Conservation (phyloP, 176 grass and related monocot genomes). For the Hordeum vulgare region DNA sequence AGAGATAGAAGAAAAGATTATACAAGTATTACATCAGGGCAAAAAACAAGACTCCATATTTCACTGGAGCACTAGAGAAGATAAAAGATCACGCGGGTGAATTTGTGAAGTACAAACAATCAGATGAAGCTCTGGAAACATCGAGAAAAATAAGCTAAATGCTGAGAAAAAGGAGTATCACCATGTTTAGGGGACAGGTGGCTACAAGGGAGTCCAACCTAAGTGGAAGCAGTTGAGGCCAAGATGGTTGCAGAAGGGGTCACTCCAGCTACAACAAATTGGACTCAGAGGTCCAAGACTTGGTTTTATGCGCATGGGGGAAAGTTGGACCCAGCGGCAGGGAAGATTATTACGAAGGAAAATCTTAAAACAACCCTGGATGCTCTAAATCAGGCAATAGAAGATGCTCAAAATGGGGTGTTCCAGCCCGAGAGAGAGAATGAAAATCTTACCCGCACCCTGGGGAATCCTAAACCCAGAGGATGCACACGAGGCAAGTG, state of each 20-base stretch:
- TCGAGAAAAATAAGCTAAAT: neutral
- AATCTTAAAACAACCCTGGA: too few relatives aligned
- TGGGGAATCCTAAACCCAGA: too few relatives aligned
- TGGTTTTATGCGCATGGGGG: too few relatives aligned
- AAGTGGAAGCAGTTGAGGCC: neutral
- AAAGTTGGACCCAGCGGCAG: too few relatives aligned
- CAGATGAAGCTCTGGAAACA: neutral
- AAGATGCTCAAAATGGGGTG: too few relatives aligned
- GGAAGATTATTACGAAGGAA: too few relatives aligned
- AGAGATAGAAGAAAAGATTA: too few relatives aligned
- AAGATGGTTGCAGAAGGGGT: neutral
- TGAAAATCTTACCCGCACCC: too few relatives aligned
- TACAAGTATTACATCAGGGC: too few relatives aligned
- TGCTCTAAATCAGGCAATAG: too few relatives aligned
- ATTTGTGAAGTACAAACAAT: neutral
- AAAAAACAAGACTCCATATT: neutral
- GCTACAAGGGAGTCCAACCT: neutral
- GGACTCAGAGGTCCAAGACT: neutral
- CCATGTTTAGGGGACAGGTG: neutral
- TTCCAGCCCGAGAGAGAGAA: too few relatives aligned
- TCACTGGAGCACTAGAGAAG: neutral
- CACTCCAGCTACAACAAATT: neutral
- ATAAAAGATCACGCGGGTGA: neutral
- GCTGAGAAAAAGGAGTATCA: neutral
- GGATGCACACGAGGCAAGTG: too few relatives aligned